Base-by-base conservation (phyloP, 2,329 filamentous ascomycete species). In the Leptosphaerulina australis region DNA sequence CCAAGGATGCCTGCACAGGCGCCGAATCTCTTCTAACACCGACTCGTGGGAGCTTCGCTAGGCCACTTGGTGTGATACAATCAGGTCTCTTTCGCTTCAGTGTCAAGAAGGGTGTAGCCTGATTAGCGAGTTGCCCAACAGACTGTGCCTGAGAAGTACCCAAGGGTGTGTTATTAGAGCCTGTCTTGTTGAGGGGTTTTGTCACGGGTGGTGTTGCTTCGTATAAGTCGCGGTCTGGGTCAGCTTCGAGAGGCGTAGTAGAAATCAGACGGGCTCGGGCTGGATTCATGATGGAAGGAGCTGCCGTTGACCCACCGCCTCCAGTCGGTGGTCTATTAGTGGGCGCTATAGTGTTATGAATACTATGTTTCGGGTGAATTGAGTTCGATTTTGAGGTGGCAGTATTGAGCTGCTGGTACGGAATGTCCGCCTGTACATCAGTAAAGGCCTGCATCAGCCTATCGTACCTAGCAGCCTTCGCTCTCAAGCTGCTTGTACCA, bases 111-210 rank as follows among this genome's bases (percentile, higher is more conserved):
- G 10, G 12, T 20, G 11, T 10, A 38, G 8, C 10, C 20, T n/a
- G 33, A 4, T n/a, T 11, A 5, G 24, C 8, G 18, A 11, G 22
- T 10, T 38, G n/a, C 6, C 14, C 33, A 5, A n/a, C n/a, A 31
- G 17, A 3, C 12, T 51, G 33, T 3, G 14, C 25, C 15, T 45
- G 47, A 31, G 37, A 8, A 9, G 12, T 17, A 11, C 60, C 58
- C 21, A 63, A 38, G 1, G 60, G 60, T 8, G 53, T 43, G 4
- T 46, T 34, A 21, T 63, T 63, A 4, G 60, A 54, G n/a, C 58
- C 58, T 7, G 53, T 62, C 30, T 28, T 59, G 14, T 33, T 55
- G 7, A 9, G 15, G 9, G 49, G 38, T 12, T 53, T 22, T 5
- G 20, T 17, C 14, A 50, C 31, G 7, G 39, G 35, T 7, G 35